Base-by-base conservation (phyloP, 169 alveolate species). In the Plasmodium gonderi region DNA sequence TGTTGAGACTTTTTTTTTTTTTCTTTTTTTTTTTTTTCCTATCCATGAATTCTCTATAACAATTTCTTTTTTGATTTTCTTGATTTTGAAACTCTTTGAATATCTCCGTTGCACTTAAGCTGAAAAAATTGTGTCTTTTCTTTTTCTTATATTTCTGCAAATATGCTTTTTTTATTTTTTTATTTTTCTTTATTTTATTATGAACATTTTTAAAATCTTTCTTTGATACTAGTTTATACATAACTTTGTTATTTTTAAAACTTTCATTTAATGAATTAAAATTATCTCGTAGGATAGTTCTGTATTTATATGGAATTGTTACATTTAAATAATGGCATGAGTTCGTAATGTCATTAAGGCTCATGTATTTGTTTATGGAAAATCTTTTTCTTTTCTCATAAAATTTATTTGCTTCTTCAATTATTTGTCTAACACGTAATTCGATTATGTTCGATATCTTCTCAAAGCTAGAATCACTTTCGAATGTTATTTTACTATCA, bases 371-470 rank as follows among this genome's bases (percentile, higher is more conserved):
- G 45, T 74, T 85, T 14, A 85, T 54, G 23, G 76, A 51, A 77
- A 42, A 85, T 23, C 67, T 74, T 51, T 85, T 85, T 44, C 92
- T 85, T 77, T 85, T 85, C 33, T 85, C 87, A 38, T 31, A 85
- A 85, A 85, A 85, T 85, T 85, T 85, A 64, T 45, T 74, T 20
- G 92, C 92, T 54, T 85, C 92, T 74, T 85, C 92, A 85, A 85
- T 75, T 74, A 85, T 85, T 65, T 85, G 92, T 26, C 65, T 72
- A 51, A 85, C 38, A 49, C 92, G 83, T 9, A 85, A 54, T 74
- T 85, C 92, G 14, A 85, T 85, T 45, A 85, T 75, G 67, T 74
- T 60, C 3, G 92, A 85, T 33, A 85, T 85, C 29, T 54, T 49
- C 12, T 26, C 44, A 74, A 85, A 85, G 67, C 83, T 49, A 17